phyloP scores from a whole-genome alignment of 305 asterid species.

The Fraxinus paxiana region DNA sequence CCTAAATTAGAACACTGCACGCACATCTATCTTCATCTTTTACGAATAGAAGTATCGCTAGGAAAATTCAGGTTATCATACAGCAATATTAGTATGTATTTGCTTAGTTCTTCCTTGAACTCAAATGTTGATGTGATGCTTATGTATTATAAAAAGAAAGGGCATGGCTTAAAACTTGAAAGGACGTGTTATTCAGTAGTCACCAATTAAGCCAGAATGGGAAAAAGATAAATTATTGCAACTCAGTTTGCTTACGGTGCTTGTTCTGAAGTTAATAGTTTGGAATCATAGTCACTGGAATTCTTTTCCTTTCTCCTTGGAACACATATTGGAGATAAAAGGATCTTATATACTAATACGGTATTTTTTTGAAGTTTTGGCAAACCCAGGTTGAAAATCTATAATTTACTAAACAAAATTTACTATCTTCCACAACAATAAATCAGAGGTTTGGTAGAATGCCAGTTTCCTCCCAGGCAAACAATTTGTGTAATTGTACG shows the following conservation, averaged over 20 bases:
- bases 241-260: not conserved
- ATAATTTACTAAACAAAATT: not conserved
- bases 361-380: not conserved
- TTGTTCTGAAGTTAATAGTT: not conserved
- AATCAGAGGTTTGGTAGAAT: not conserved
- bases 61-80: not conserved
- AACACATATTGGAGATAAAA: not conserved
- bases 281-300: not conserved
- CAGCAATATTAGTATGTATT: not conserved
- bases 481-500: not conserved
- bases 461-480: not conserved
- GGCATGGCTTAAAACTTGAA: not conserved
- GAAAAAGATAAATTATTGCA: not conserved
- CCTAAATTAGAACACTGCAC: not conserved
- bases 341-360: not conserved
- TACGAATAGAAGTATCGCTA: not conserved
- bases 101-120: not conserved
- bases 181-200: not conserved
- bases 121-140: not conserved
- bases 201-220: not conserved
- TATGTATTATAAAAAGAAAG: not conserved
- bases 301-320: not conserved
- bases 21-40: not conserved
- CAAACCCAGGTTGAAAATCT: not conserved
- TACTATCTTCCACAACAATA: not conserved